A percentile compares a stretch with the other conserved stretches of the same genome.
Conservation (phyloP, 2,329 filamentous ascomycete species). For the Dichotomopilus funicola region DNA sequence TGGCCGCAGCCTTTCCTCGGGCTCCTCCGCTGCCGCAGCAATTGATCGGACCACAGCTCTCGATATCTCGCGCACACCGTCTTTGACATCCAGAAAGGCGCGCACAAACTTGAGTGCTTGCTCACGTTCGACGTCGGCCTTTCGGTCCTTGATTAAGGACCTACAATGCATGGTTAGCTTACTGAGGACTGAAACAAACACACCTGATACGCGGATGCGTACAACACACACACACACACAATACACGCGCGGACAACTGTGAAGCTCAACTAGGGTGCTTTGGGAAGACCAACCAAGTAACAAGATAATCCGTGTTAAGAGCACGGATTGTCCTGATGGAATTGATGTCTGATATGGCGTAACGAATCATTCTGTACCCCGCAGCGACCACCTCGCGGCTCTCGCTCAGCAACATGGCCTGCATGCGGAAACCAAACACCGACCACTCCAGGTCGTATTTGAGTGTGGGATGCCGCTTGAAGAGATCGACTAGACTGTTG, state of each 20-base stretch:
- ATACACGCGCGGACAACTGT: neutral
- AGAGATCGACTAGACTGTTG: slow-evolving; percentile 91
- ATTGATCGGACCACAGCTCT: slow-evolving; percentile 82
- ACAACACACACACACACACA: slow-evolving; percentile 27
- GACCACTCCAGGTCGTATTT: slow-evolving; percentile 98
- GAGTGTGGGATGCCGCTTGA: slow-evolving; percentile 83
- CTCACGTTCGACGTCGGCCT: slow-evolving; percentile 93
- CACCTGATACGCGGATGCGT: neutral
- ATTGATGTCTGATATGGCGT: slow-evolving; percentile 85
- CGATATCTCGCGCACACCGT: slow-evolving; percentile 81
- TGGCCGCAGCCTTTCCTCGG: slow-evolving; percentile 75
- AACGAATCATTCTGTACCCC: slow-evolving; percentile 86
- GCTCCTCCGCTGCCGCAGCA: slow-evolving; percentile 80
- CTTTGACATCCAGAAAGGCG: slow-evolving; percentile 91
- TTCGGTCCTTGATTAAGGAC: slow-evolving; percentile 90
- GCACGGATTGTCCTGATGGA: slow-evolving; percentile 83
- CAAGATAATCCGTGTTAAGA: slow-evolving; percentile 86
- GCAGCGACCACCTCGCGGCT: slow-evolving; percentile 93
- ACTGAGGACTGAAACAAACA: neutral
- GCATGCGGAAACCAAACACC: slow-evolving; percentile 86
- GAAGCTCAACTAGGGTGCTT: neutral
- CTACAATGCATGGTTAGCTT: slow-evolving; percentile 27
- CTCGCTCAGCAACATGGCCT: slow-evolving; percentile 92
- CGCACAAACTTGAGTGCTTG: slow-evolving; percentile 95
- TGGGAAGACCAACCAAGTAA: slow-evolving; percentile 54